Evolutionary conservation across 2,329 filamentous ascomycete species (phyloP).

Genomic region (Calycina marina): DNA sequence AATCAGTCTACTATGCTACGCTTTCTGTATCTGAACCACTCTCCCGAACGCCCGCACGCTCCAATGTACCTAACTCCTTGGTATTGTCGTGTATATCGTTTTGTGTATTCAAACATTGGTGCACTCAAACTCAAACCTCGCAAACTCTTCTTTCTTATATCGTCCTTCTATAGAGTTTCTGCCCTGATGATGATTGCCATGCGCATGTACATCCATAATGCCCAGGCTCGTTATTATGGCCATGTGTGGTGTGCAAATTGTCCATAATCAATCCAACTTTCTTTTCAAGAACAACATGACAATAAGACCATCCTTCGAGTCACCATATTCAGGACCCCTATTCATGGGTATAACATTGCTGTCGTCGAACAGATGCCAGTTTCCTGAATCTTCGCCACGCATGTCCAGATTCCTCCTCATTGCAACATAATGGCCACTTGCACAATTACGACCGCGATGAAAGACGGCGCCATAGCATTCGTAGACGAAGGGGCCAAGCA

Average conservation of each 20-base stretch:
- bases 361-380: slow-evolving; percentile 12
- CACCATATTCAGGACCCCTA: not conserved
- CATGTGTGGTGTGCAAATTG: too few species aligned
- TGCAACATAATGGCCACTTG: slow-evolving; percentile 15
- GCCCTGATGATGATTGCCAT: too few species aligned
- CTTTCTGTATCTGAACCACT: too few species aligned
- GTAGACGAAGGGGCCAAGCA: slow-evolving; percentile 50
- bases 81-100: too few species aligned
- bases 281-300: not conserved
- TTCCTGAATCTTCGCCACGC: slow-evolving; percentile 3
- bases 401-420: slow-evolving; percentile 11
- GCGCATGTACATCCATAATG: too few species aligned
- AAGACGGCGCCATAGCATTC: slow-evolving; percentile 71
- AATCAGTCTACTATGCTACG: too few species aligned
- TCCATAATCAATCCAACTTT: not conserved
- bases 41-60: too few species aligned
- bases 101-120: too few species aligned
- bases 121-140: too few species aligned
- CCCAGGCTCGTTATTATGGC: not conserved
- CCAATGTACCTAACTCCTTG: too few species aligned
- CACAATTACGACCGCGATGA: slow-evolving; percentile 11
- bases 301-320: not conserved
- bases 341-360: not conserved
- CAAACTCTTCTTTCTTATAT: too few species aligned
- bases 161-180: too few species aligned